Base-by-base conservation (phyloP, 768 basidiomycete genomes). In the Gautieria morchelliformis region DNA sequence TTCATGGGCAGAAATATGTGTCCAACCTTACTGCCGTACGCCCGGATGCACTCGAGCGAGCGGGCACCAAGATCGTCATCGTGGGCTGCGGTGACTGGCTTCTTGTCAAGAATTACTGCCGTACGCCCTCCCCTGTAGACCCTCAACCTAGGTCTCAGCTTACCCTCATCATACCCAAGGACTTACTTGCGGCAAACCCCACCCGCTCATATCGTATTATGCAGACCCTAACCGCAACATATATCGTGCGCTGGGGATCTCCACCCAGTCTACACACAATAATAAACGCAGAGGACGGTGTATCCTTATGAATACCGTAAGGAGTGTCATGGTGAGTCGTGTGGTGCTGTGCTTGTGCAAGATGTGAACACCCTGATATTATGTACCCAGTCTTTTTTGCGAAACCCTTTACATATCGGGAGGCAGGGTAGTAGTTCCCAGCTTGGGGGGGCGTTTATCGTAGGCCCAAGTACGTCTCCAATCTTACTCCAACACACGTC, bases 31-130 rank as follows among this genome's bases (percentile, higher is more conserved):
- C 74, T 2, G 53, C 69, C 0, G 68, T 82, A 1, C 69, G 76
- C 5, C 54, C 70, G 39, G 71, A 74, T 3, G 67, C 69, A 0
- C 65, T 85, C 10, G 67, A 71, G 1, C 62, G 64, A 7, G 76
- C 80, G 1, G 66, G 64, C 3, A 66, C 68, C 0, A 70, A 70
- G 39, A 68, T 85, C 7, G 69, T 79, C 1, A 67, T 84, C 14
- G 68, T 87, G 32, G 84, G 84, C 9, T 85, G 84, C 63, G 83
- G 84, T 2, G 76, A 80, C 40, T 80, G 77, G 72, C 61, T 73
- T 20, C 70, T 75, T 2, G 81, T 85, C 50, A 63, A 70, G 24
- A 60, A 64, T 15, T 85, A 85, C 65, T 67, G 71, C 37, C 75
- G 82, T 80, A 12, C 27, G 40, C 9, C 35, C 24, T 33, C 20